Base-by-base conservation (phyloP, 352 stramenopile genomes). In the Pseudoperonospora humuli region DNA sequence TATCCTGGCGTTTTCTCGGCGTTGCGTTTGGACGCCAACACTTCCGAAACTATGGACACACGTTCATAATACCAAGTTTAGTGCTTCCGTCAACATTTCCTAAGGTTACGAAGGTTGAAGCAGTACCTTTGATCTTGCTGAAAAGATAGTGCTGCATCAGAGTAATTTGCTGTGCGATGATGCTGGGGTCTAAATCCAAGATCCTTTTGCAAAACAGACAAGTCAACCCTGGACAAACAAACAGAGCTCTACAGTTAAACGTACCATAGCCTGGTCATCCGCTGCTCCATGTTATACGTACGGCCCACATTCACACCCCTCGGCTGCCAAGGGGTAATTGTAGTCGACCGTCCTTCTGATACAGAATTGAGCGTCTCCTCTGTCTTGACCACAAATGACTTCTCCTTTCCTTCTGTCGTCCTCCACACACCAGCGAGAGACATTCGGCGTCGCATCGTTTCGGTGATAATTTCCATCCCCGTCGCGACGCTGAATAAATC, bases 131-230 rank as follows among this genome's bases (percentile, higher is more conserved):
- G 38, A 93, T 89, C 26, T 88, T 84, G 54, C 81, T 90, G 54
- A 92, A 89, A 15, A 93, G 60, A 45, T 86, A 93, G 48, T 93
- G 82, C 42, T 93, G 76, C 45, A 93, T 76, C 37, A 89, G 33
- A 1, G 82, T 92, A 45, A 93, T 85, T 53, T 93, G 82, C 23
- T 90, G 75, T 1, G 82, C 78, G 26, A 93, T 74, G 1, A 86
- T 67, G 39, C 72, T 84, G 10, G 75, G 68, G 34, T 93, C 73
- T 31, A 93, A 49, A 46, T 89, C 75, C 48, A 91, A 57, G 7
- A 91, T 66, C 73, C 69, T 87, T 35, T 13, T 9, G 3, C 19
- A 48, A 56, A 39, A 42, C 36, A 27, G 25, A n/a, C 11, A 36
- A 15, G 56, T 41, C 5, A n/a, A 3, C 10, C 29, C 4, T n/a